Evolutionary conservation across 192 early-diverging fungal genomes (phyloP).

Genomic region (Backusella psychrophila): DNA sequence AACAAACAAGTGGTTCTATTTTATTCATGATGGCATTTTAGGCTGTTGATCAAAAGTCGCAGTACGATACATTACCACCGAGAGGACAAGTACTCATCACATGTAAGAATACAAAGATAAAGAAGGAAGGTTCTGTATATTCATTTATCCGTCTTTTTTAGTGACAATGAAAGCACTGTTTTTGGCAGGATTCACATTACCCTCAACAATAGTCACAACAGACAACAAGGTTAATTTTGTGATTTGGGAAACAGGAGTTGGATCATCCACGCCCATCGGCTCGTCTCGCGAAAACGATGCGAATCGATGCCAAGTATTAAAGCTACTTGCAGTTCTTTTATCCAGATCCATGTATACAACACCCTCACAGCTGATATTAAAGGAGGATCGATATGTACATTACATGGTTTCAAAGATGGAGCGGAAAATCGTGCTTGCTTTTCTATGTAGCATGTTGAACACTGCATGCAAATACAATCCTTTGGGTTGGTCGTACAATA

Average conservation of each 20-base stretch:
- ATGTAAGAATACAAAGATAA: slow-evolving; percentile 10
- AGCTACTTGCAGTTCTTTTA: slow-evolving; percentile 74
- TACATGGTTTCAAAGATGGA: slow-evolving; percentile 53
- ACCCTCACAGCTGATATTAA: slow-evolving; percentile 42
- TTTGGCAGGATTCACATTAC: slow-evolving; percentile 69
- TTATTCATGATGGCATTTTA: not conserved
- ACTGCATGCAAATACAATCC: slow-evolving; percentile 80
- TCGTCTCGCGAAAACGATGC: slow-evolving; percentile 64
- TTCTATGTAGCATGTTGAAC: slow-evolving; percentile 89
- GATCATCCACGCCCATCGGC: slow-evolving; percentile 64
- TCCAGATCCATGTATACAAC: slow-evolving; percentile 80
- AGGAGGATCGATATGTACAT: slow-evolving; percentile 58
- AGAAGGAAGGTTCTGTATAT: not conserved
- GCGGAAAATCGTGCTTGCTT: slow-evolving; percentile 67
- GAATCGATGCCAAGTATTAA: slow-evolving; percentile 74
- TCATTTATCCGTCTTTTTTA: not conserved
- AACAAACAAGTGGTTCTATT: not conserved
- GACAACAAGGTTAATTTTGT: slow-evolving; percentile 54
- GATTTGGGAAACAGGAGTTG: slow-evolving; percentile 78
- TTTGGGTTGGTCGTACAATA: slow-evolving; percentile 79
- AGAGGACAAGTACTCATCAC: slow-evolving; percentile 54
- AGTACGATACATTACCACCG: slow-evolving; percentile 19
- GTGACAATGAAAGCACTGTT: slow-evolving; percentile 54
- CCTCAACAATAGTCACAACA: slow-evolving; percentile 39
- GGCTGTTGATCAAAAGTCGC: slow-evolving; percentile 3